Percentiles rank a stretch among this genome's conserved stretches.
These are phyloP conservation scores for Prunus padus DNA, from an alignment of 306 rosid species.

Conservation along the genomic window DNA sequence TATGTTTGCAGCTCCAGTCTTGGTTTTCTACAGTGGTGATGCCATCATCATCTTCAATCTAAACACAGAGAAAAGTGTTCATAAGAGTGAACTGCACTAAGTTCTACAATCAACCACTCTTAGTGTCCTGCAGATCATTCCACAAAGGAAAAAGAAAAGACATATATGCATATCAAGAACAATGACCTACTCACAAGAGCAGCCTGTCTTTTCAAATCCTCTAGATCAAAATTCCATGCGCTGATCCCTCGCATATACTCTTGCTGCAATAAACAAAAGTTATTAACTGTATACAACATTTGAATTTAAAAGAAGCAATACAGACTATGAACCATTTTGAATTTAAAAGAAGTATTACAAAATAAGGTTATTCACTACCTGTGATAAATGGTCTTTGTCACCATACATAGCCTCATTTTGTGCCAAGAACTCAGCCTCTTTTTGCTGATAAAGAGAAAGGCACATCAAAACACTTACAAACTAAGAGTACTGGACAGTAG, in stretches of 20 bases:
- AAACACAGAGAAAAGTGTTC: slow-evolving; percentile 21
- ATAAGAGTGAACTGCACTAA: neutral
- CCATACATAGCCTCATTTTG: slow-evolving; percentile 70
- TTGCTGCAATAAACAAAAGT: slow-evolving; percentile 42
- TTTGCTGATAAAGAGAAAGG: slow-evolving; percentile 47
- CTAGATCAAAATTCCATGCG: slow-evolving; percentile 80
- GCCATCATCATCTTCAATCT: slow-evolving; percentile 62
- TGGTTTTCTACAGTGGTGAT: slow-evolving; percentile 41
- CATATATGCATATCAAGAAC: slow-evolving; percentile 12
- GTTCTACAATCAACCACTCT: neutral
- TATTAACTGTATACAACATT: neutral
- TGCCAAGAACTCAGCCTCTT: slow-evolving; percentile 72
- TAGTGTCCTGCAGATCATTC: neutral
- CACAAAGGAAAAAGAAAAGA: neutral
- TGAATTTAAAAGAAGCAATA: neutral
- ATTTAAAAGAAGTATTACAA: slow-evolving; percentile 17
- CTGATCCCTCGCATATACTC: slow-evolving; percentile 82
- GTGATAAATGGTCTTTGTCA: slow-evolving; percentile 81
- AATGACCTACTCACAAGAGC: slow-evolving; percentile 64
- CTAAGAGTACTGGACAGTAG: neutral
- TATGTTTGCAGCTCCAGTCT: slow-evolving; percentile 36
- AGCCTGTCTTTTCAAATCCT: slow-evolving; percentile 76
- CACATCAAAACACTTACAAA: slow-evolving; percentile 11
- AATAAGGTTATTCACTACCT: slow-evolving; percentile 38
- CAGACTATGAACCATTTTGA: neutral